Evolutionary conservation across 305 asterid genomes (phyloP), one percentile per base, ranked within the genome.

Genomic region (Fraxinus baroniana): DNA sequence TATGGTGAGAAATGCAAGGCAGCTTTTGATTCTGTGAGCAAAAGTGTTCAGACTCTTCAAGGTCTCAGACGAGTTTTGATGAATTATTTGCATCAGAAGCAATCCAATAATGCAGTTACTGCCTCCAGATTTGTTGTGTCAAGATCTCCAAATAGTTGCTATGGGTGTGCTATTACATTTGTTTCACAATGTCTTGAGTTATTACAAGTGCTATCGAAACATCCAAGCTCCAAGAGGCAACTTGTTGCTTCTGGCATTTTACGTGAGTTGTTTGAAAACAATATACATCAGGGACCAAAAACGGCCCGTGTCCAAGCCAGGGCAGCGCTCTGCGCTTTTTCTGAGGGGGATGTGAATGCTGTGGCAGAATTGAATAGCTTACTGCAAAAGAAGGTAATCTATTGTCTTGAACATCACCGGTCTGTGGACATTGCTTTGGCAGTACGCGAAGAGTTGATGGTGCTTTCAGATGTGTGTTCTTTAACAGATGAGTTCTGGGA

Each of bases 1-100:
- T 95, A 97, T 90, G 98, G 99, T 83, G 99, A 97, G 91, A 97
- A 97, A 89, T 97, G 98, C 89, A 97, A 95, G 89, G 98, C 99
- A 79, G 98, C 99, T 83, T 97, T 97, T 90, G 99, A 97, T 89
- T 95, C 98, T 85, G 99, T 97, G 84, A 97, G 98, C 90, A 97
- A 97, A 91, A 97, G 99, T 89, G 97, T 97, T 81, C 98, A 97
- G 90, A 97, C 99, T 73, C 97, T 97, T 81, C 99, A 97, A 89
- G 99, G 99, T 84, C 95, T 97, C 84, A 84, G 99, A 86, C 95
- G 95, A 83, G 98, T 92, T 81, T 86, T 97, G 86, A 93, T 93
- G 99, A 91, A 89, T 87, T 97, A 95, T 88, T 87, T 97, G 94
- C 98, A 97, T 88, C 96, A 91, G 88, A 97, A 93, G 87, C 96